Conservation (phyloP, 768 basidiomycete genomes). For the Russula olivacea region DNA sequence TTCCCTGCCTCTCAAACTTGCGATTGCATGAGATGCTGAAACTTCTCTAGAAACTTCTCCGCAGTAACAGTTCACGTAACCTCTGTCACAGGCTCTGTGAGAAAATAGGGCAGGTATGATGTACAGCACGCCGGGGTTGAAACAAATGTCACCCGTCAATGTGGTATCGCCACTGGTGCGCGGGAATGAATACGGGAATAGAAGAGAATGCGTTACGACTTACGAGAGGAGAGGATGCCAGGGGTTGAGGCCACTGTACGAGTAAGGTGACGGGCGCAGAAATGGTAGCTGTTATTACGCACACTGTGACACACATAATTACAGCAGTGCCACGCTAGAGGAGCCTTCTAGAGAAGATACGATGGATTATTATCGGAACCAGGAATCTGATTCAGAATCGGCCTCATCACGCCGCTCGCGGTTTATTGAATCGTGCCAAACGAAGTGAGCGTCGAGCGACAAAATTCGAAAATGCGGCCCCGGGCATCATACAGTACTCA, state of each 20-base stretch:
- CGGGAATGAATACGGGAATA: neutral
- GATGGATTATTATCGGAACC: neutral
- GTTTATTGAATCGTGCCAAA: neutral
- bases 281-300: neutral
- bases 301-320: too few relatives aligned
- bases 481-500: too few relatives aligned
- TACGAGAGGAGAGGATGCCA: neutral
- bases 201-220: neutral
- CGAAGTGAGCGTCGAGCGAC: neutral
- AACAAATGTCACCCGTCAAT: too few relatives aligned
- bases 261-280: neutral
- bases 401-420: neutral
- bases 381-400: neutral
- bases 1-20: neutral
- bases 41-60: neutral
- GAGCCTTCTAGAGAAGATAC: too few relatives aligned
- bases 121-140: too few relatives aligned
- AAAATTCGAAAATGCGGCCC: neutral
- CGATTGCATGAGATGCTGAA: neutral
- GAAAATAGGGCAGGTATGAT: neutral
- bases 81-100: too few relatives aligned
- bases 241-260: neutral
- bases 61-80: neutral
- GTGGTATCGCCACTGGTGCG: too few relatives aligned
- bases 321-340: neutral